Evolutionary conservation across 179 eudicot genomes (phyloP).

Genomic region (Beta lomatogona): DNA sequence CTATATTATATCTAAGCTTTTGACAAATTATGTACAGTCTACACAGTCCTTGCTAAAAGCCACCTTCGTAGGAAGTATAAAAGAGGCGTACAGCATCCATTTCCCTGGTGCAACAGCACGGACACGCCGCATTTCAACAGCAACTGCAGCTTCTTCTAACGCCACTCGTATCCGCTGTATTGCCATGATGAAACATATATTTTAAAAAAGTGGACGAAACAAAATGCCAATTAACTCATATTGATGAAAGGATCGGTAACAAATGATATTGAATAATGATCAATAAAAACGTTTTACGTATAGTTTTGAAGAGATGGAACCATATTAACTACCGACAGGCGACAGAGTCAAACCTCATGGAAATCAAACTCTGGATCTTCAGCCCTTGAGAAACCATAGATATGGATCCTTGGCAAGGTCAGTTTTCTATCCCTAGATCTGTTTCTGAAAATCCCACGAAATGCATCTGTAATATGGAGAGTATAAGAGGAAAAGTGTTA

Average conservation of each 20-base stretch:
- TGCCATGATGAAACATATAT: not conserved
- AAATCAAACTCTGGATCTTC: conserved; percentile 92
- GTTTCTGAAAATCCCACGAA: conserved; percentile 63
- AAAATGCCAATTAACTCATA: not conserved
- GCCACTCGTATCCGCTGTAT: conserved; percentile 76
- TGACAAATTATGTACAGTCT: conserved; percentile 14
- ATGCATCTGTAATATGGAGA: conserved; percentile 51
- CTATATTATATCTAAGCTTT: not conserved
- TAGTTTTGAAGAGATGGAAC: not conserved
- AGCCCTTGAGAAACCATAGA: conserved; percentile 91
- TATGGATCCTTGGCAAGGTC: conserved; percentile 69
- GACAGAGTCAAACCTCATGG: conserved; percentile 60
- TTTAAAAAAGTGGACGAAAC: no score
- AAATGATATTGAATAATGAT: no score
- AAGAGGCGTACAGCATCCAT: conserved; percentile 96
- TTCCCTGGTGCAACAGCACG: conserved; percentile 94
- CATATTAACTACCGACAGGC: not conserved
- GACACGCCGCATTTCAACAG: conserved; percentile 73
- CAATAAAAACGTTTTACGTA: no score
- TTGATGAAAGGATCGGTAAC: not conserved
- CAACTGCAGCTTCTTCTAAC: conserved; percentile 66
- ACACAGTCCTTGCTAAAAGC: conserved; percentile 40
- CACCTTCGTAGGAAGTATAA: conserved; percentile 70
- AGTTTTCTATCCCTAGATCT: conserved; percentile 30
- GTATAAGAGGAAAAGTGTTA: not conserved